Base-by-base conservation (phyloP, 2,329 filamentous ascomycete species). In the Bipolaris bicolor region DNA sequence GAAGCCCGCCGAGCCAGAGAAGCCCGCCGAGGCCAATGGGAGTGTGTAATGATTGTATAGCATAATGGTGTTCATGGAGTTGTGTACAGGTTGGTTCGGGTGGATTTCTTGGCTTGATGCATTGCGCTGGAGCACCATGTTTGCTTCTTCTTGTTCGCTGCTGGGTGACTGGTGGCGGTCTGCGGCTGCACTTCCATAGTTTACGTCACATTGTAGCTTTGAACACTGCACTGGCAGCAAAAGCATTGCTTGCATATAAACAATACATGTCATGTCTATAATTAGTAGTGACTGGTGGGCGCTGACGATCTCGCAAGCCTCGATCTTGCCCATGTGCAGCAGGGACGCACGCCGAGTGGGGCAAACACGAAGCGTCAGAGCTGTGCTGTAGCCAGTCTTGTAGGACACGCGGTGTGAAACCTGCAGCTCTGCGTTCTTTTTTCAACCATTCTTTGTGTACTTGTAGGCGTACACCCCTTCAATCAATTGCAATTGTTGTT, bases 261-360 rank as follows among this genome's bases (percentile, higher is more conserved):
- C 43, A 41, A 51, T 60, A 48, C 24, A 52, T 33, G 6, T 22
- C 40, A 43, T 43, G 33, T 56, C 64, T 71, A 71, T 71, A 64
- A 69, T 72, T 73, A 69, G 69, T 61, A 55, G 62, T 60, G 64
- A 64, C 66, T 59, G 62, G 56, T 61, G 54, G 60, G 57, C 58
- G 65, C 67, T 67, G 57, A 59, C 63, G 34, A 61, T 63, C 51
- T 47, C 31, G 61, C 52, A 58, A 57, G 45, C 55, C 48, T 46
- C 49, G 33, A 39, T 31, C 48, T 39, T 31, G 47, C 50, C 48
- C 64, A 61, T 63, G 68, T 64, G 66, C 64, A 50, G 64, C 58
- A 66, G 50, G 57, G 60, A 64, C 64, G 58, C 63, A 65, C 54
- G 54, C 62, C 43, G 59, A 69, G 71, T 71, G 70, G 70, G 71